Evolutionary conservation across 805 yeast genomes (phyloP), one percentile per base, ranked within the genome.

Genomic region (Candida andamanensis): DNA sequence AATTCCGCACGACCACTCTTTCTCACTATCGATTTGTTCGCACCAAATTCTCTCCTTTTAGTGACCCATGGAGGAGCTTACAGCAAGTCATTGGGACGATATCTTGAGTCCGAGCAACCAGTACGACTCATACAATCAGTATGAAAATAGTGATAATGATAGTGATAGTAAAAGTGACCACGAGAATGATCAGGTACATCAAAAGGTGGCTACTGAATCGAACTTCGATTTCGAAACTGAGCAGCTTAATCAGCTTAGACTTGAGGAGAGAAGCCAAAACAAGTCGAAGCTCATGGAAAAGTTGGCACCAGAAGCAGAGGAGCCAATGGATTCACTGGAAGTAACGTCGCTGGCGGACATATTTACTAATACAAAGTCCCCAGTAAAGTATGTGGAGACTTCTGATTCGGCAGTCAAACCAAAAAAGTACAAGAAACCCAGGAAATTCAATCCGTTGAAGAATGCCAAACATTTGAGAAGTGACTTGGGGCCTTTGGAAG

Each of bases 21-120:
- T n/a, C n/a, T n/a, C n/a, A 23, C 12, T 23, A 11, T 14, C 26
- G 12, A 14, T 23, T 8, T 23, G 10, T 14, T 12, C 7, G 9
- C 12, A 14, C 8, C 13, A 8, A 12, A 12, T 14, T 8, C 26
- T 8, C 26, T 9, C 26, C 7, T 8, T 12, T 10, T 10, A 24
- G 7, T 15, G 14, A 20, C n/a, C 20, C 16, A 6, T n/a, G 22
- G 45, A 41, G 17, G 74, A 69, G 33, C 57, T 74, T 17, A 67
- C 73, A 7, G 72, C 74, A 4, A 70, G 78, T 2, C 74, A 69
- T 36, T 78, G 84, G 85, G 82, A 71, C 36, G 84, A 77, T 43
- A 72, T 67, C 3, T 51, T 72, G 10, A 52, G 72, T 10, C 54
- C 74, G 2, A 54, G 51, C 22, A 56, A 63, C 3, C 41, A 19